Base-by-base conservation (phyloP, 805 yeast species). In the Metschnikowia anglica region DNA sequence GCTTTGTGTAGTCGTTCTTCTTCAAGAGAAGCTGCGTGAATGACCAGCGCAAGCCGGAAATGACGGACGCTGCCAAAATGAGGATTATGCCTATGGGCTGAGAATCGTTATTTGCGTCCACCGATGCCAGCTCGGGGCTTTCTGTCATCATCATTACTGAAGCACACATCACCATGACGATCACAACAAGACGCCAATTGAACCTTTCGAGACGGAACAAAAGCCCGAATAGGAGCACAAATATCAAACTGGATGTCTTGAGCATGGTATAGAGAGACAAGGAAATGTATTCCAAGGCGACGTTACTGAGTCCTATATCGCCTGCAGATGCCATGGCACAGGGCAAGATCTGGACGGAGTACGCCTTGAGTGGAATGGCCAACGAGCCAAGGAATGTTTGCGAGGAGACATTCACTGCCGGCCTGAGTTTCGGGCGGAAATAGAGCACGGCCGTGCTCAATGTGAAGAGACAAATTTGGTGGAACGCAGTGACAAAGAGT, bases 31-130 rank as follows among this genome's bases (percentile, higher is more conserved):
- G 62, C 59, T 93, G 98, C 1, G 98, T 89, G 48, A 90, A 77
- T 1, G 96, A 91, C 99, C 99, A 93, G 49, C 99, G 76, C 39
- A 93, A 68, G 0, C 99, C 99, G 12, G 93, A 83, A 66, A 88
- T 76, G 59, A 85, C 75, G 2, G 95, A 80, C 3, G 96, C 90
- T 2, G 77, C 66, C 21, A 93, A 65, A 1, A 91, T 97, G 20
- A 89, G 66, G 2, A 80, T 40, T 17, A 88, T 80, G 2, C 99
- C 98, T 2, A 83, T 10, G 27, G 48, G 57, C 43, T 44, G 63
- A 45, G 46, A 43, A 37, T 50, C 52, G 9, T 53, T 46, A 21
- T 46, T 23, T 61, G 40, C 56, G 43, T 40, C 47, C 5, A 53
- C 51, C 8, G 37, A 23, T 1, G 37, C 39, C 29, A 58, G 51